phyloP scores from a whole-genome alignment of 2,329 filamentous ascomycete genomes.

The Dothiorella sarmentorum region DNA sequence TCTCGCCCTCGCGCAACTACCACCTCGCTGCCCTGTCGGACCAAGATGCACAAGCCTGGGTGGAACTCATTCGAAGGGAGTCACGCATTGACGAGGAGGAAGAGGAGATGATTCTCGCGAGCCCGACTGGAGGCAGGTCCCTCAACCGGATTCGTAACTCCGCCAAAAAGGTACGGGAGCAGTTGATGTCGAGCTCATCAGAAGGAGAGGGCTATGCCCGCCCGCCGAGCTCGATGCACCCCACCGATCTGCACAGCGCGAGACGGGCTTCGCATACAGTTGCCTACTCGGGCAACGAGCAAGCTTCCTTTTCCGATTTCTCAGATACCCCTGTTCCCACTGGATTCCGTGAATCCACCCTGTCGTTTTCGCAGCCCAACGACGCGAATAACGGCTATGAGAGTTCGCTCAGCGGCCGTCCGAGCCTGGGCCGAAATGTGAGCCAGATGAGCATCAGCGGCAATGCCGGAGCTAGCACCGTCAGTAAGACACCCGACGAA shows the following conservation, averaged over 20 bases:
- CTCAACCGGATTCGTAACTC: neutral
- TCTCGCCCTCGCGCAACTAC: conserved; percentile 86
- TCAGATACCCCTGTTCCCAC: conserved; percentile 59
- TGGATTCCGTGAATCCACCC: conserved; percentile 48
- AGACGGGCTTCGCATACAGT: conserved; percentile 60
- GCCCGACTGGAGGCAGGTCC: conserved; percentile 51
- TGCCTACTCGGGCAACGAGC: conserved; percentile 61
- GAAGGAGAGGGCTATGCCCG: conserved; percentile 37
- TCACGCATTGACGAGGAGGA: conserved; percentile 86
- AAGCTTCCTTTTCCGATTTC: conserved; percentile 82
- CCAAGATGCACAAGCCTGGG: conserved; percentile 81
- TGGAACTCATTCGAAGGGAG: conserved; percentile 72
- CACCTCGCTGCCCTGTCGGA: conserved; percentile 76
- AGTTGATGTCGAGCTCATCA: conserved; percentile 44
- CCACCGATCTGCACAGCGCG: conserved; percentile 34
- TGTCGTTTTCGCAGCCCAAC: conserved; percentile 33
- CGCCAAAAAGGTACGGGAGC: conserved; percentile 19
- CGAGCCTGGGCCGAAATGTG: conserved; percentile 45
- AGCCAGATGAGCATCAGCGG: conserved; percentile 59
- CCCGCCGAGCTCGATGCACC: conserved; percentile 28
- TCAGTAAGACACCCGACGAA: conserved; percentile 50
- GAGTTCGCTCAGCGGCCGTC: conserved; percentile 27
- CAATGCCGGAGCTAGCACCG: conserved; percentile 24
- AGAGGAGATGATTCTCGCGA: conserved; percentile 73
- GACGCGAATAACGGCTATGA: conserved; percentile 21